Base-by-base conservation (phyloP, 441 rosid genomes). In the Macaranga tanarius region DNA sequence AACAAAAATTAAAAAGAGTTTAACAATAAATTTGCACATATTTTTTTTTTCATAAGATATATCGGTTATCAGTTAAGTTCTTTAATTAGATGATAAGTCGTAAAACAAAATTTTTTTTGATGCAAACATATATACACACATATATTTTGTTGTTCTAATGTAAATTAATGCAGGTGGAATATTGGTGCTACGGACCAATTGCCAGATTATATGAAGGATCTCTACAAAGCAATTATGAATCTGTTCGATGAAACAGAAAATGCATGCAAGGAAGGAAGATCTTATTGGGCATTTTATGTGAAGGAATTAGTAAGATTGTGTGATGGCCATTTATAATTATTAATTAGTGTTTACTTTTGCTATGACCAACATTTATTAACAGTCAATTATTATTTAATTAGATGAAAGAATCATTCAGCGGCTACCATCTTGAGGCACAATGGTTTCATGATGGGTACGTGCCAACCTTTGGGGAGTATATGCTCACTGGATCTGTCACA, bases 151-250 rank as follows among this genome's bases (percentile, higher is more conserved):
- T n/a, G n/a, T n/a, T n/a, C n/a, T n/a, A n/a, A n/a, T n/a, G 9
- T 2, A 17, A 11, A 51, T 7, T 11, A n/a, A n/a, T 22, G 9
- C 44, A 79, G 76, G 71, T 57, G 74, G 44, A 51, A 55, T 0
- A 61, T 52, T n/a, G 40, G 15, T 28, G 60, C 23, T 11, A 10
- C 28, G 8, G 60, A 45, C 19, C 16, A 72, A 7, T 62, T 79
- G 13, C 83, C 72, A 26, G 51, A 76, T 59, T 76, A 69, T 47
- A 42, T 73, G 73, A 73, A 79, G 62, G 44, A 12, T 50, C 31
- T 69, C 1, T 76, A 47, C 16, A 25, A 8, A 1, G 10, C n/a
- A 4, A 9, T 79, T 16, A 19, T 76, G 6, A 6, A 59, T 45
- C 4, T 64, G 1, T 65, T 50, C 16, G 58, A 48, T 0, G 73